A percentile compares a stretch with the other conserved stretches of the same genome.
Conservation (phyloP, 352 stramenopile genomes). For the Pythium myriotylum region DNA sequence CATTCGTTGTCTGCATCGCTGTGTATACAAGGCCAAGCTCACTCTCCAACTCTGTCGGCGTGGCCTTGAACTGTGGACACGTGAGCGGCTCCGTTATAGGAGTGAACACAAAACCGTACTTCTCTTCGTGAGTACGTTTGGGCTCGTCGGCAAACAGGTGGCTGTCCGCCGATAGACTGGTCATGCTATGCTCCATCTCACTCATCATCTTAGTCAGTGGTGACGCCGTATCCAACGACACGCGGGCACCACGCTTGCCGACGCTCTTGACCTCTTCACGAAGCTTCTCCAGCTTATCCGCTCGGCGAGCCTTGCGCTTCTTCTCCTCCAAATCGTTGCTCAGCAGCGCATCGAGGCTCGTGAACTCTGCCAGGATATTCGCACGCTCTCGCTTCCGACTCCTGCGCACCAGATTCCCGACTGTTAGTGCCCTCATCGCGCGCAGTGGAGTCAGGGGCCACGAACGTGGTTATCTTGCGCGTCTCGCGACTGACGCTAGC, state of each 20-base stretch:
- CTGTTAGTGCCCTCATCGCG: too few species aligned
- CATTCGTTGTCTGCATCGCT: constrained; percentile 56
- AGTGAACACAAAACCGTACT: constrained; percentile 85
- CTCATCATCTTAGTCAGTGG: constrained; percentile 64
- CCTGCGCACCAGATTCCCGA: too few species aligned
- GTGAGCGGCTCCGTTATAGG: constrained; percentile 68
- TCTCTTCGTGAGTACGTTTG: constrained; percentile 48
- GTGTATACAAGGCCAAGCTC: constrained; percentile 64
- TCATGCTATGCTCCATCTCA: constrained; percentile 73
- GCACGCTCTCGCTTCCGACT: constrained; percentile 34
- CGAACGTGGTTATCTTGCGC: constrained; percentile 36
- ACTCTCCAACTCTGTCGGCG: constrained; percentile 48
- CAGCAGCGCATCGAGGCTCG: constrained; percentile 77
- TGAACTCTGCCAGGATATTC: constrained; percentile 63
- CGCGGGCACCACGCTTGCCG: constrained; percentile 11
- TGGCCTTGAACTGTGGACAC: constrained; percentile 63
- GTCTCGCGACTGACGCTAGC: constrained; percentile 48
- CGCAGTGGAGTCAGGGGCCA: background rate
- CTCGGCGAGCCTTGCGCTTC: constrained; percentile 57
- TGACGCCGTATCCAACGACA: constrained; percentile 23
- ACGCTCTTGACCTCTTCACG: constrained; percentile 49
- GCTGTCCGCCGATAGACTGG: constrained; percentile 63
- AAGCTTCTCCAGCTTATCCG: constrained; percentile 58
- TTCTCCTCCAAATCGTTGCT: constrained; percentile 59
- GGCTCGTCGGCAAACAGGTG: constrained; percentile 56